Evolutionary conservation across 1,139 yeast genomes (phyloP), one percentile per base, ranked within the genome.

Genomic region (Taphrina sp.): DNA sequence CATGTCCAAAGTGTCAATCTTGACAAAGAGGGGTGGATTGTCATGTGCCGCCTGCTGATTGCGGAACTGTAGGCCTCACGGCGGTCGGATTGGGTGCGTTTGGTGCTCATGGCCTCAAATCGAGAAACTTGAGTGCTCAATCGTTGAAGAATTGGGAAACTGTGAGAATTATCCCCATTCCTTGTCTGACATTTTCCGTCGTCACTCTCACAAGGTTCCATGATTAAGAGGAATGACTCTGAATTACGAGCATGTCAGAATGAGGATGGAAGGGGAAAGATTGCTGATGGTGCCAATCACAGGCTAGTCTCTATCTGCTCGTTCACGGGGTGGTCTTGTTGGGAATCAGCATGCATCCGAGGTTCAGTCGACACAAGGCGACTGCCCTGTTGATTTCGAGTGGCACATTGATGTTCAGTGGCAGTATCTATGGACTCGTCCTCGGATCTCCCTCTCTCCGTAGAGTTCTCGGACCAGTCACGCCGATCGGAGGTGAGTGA

Each of bases 331-430:
- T 31, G 7, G 58, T 46, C 22, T 22, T 49, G 28, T 37, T 55
- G 16, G 58, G 52, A 22, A 31, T 57, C 37, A 46, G 55, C 7
- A 43, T 52, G 3, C 59, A 56, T 23, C 59, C 59, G 3, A 16
- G 37, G 16, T 52, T 33, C 28, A 10, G 17, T 8, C 29, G 47
- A 22, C 29, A 23, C 37, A 16, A 24, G 16, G 28, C 17, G 1
- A 31, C 47, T 16, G 39, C 55, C 2, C 38, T 24, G 5, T 29
- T 56, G 43, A 42, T 56, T 24, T 45, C 56, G 12, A 23, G 26
- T 22, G 59, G 59, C n/a, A 37, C 53, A n/a, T 19, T 38, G 12
- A n/a, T 56, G 38, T 56, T 56, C 35, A 43, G 53, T 31, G 59
- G 59, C 20, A 36, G 42, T 14, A 51, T 56, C 17, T 56, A 43